A percentile compares a stretch with the other conserved stretches of the same genome.
These are phyloP conservation scores for Cyanidiococcus yangmingshanensis DNA, from an alignment of 23 red algal species.

Conservation along the genomic window DNA sequence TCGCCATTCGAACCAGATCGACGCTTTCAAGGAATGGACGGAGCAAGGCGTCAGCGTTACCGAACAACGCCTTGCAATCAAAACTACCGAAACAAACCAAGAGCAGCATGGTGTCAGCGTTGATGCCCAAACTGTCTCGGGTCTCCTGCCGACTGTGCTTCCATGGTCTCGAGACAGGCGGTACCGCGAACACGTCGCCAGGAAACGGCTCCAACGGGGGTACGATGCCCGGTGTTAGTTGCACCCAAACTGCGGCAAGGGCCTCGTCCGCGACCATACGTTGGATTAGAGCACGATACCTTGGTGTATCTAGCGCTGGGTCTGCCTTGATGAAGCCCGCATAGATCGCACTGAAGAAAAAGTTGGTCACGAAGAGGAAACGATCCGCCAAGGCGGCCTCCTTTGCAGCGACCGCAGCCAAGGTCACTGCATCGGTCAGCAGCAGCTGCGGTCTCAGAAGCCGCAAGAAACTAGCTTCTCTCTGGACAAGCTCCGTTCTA, in stretches of 20 bases:
- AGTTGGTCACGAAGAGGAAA: slow-evolving; percentile 10
- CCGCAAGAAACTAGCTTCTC: background rate
- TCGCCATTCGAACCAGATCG: background rate
- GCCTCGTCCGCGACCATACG: slow-evolving; percentile 7
- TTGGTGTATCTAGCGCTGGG: background rate
- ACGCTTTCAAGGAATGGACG: background rate
- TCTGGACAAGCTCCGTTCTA: background rate
- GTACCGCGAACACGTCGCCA: background rate
- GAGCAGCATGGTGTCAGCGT: background rate
- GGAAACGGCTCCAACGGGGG: background rate
- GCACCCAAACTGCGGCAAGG: background rate
- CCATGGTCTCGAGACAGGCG: background rate
- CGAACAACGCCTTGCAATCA: background rate
- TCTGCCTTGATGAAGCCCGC: background rate
- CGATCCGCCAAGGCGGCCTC: background rate
- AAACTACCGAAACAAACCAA: slow-evolving; percentile 7
- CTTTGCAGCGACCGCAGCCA: background rate
- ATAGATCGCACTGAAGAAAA: slow-evolving; percentile 16
- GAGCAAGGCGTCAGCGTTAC: background rate
- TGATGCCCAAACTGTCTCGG: background rate
- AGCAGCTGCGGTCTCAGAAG: background rate
- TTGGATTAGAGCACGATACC: background rate
- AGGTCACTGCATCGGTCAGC: background rate
- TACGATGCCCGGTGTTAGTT: background rate
- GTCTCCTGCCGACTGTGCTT: background rate